Conservation (phyloP, 257 asterid genomes). For the Petunia axillaris region DNA sequence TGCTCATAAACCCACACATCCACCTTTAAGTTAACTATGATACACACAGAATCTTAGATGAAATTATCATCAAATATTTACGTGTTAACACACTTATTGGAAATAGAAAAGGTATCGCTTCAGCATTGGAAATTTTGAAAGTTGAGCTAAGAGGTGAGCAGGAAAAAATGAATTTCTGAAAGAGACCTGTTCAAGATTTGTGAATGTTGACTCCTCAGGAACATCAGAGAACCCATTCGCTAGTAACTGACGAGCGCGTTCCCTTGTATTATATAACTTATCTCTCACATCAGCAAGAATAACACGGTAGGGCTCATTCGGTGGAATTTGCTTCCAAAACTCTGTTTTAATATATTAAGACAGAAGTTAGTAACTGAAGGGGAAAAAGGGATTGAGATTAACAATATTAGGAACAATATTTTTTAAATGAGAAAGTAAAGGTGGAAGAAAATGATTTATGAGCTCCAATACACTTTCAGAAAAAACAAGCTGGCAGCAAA, state of each 20-base stretch:
- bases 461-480: not conserved
- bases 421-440: not conserved
- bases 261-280: conserved; percentile 86
- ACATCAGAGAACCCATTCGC: conserved; percentile 69
- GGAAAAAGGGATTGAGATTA: not conserved
- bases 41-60: not conserved
- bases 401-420: not conserved
- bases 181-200: conserved; percentile 70
- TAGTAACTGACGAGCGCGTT: conserved; percentile 85
- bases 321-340: conserved; percentile 92
- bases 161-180: conserved; percentile 16
- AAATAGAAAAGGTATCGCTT: not conserved
- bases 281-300: conserved; percentile 96
- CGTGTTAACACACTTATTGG: not conserved
- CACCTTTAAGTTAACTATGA: not conserved
- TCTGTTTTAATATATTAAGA: conserved; percentile 48
- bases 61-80: not conserved
- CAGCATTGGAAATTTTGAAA: conserved; percentile 4
- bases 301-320: conserved; percentile 91
- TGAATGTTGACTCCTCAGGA: conserved; percentile 71
- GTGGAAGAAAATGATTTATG: conserved; percentile 10
- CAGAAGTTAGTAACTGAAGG: conserved; percentile 5
- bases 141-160: not conserved
- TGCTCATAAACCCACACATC: not conserved
- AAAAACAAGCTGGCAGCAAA: not conserved